Percentiles rank a stretch among this genome's conserved stretches.
Evolutionary conservation across 352 stramenopile species (phyloP).

Genomic region (Phytopythium oedochilum): DNA sequence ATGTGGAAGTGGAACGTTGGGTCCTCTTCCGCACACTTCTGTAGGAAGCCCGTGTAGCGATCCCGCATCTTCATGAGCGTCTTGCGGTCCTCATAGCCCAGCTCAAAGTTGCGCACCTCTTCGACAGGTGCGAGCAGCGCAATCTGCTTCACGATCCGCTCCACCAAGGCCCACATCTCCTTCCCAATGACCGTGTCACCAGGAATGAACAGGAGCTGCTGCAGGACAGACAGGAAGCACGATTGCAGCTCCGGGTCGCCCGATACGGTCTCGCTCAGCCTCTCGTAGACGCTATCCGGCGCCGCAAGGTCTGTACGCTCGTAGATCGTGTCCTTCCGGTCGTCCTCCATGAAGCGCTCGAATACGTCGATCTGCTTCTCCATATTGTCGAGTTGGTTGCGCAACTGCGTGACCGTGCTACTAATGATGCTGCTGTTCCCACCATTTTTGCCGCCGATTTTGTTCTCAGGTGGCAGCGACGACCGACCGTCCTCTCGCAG

Average conservation of each 20-base stretch:
- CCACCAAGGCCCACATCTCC: slow-evolving; percentile 80
- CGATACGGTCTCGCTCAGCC: slow-evolving; percentile 45
- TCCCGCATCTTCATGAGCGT: slow-evolving; percentile 67
- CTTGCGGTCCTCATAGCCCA: slow-evolving; percentile 82
- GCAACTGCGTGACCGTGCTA: slow-evolving; percentile 67
- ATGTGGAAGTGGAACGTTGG: slow-evolving; percentile 64
- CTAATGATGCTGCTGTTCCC: slow-evolving; percentile 60
- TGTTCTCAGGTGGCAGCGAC: slow-evolving; percentile 5
- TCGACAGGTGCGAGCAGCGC: slow-evolving; percentile 70
- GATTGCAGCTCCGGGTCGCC: slow-evolving; percentile 58
- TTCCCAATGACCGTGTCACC: slow-evolving; percentile 79
- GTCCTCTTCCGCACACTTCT: slow-evolving; percentile 65
- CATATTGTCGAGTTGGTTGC: slow-evolving; percentile 83
- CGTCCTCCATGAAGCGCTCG: slow-evolving; percentile 85
- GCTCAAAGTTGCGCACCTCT: slow-evolving; percentile 73
- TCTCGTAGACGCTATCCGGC: slow-evolving; percentile 62
- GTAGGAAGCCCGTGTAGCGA: slow-evolving; percentile 69
- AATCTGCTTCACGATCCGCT: slow-evolving; percentile 80
- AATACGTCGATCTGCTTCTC: slow-evolving; percentile 89
- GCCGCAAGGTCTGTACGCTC: slow-evolving; percentile 72
- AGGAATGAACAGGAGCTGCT: slow-evolving; percentile 85
- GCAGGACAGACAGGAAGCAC: slow-evolving; percentile 76
- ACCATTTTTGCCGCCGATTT: slow-evolving; percentile 22
- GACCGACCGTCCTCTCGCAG: slow-evolving; percentile 1
- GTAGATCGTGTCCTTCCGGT: slow-evolving; percentile 85